Evolutionary conservation across 768 basidiomycete genomes (phyloP), one percentile per base, ranked within the genome.

Genomic region (Agrocybe chaxingu): DNA sequence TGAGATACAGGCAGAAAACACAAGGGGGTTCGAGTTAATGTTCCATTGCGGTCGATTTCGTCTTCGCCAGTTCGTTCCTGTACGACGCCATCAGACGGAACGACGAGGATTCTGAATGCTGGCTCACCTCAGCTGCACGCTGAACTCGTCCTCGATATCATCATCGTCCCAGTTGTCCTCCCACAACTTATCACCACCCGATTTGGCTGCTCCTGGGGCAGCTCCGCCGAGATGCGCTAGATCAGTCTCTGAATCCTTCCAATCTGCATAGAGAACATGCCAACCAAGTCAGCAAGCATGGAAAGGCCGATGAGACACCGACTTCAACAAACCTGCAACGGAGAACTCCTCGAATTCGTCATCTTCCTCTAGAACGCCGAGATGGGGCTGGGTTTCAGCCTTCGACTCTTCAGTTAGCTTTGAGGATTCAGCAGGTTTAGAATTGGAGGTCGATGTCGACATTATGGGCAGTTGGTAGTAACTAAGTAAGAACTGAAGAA

Each of bases 81-180:
- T 30, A 13, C 8, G 35, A 18, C 11, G 16, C 24, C 31, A 36
- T 43, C 13, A 51, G 18, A 16, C 7, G 11, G 8, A 16, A 43
- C 16, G 30, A 39, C 7, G n/a, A 4, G 39, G 7, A 24, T 8
- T 24, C 24, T 24, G 24, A 24, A 24, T 24, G 24, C 24, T 24
- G 24, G 73, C 89, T 59, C 64, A 95, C 97, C 97, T 83, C 58
- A 99, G 73, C 70, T 97, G 93, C 46, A 90, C 85, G 60, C 92
- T 94, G 65, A 99, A 99, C 57, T 97, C 93, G 60, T 98, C 95
- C 66, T 96, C 96, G 54, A 97, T 85, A 69, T 98, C 96, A 70
- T 99, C 97, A 60, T 99, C 97, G 62, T 99, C 97, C 97, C 97
- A 99, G 66, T 98, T 98, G 60, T 98, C 97, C 74, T 99, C 97